Percentiles rank a stretch among this genome's conserved stretches.
phyloP scores from a whole-genome alignment of 2,329 filamentous ascomycete genomes.

The Leptosphaerulina australis region DNA sequence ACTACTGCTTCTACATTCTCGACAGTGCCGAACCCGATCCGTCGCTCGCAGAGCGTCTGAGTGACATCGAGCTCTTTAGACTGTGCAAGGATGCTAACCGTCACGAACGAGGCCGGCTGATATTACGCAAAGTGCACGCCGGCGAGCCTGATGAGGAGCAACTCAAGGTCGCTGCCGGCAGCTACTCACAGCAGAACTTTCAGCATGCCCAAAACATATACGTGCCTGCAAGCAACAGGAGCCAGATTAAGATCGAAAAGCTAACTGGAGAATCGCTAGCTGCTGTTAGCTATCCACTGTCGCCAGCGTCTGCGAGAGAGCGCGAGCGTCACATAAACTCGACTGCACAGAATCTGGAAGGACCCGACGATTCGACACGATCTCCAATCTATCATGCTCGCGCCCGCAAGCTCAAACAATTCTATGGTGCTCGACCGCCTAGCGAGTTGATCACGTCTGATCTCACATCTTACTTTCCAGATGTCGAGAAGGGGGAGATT shows the following conservation, averaged over 20 bases:
- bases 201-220: slow-evolving; percentile 68
- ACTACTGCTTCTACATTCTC: slow-evolving; percentile 96
- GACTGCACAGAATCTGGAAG: slow-evolving; percentile 56
- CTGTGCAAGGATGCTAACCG: slow-evolving; percentile 86
- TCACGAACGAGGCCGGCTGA: slow-evolving; percentile 86
- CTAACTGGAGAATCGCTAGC: slow-evolving; percentile 87
- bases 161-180: slow-evolving; percentile 82
- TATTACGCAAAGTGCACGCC: slow-evolving; percentile 88
- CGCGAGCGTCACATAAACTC: slow-evolving; percentile 69
- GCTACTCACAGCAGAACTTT: slow-evolving; percentile 81
- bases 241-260: slow-evolving; percentile 86
- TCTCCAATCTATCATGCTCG: slow-evolving; percentile 50
- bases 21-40: slow-evolving; percentile 84
- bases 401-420: slow-evolving; percentile 70
- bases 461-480: slow-evolving; percentile 94
- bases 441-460: slow-evolving; percentile 98
- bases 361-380: slow-evolving; percentile 37
- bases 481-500: slow-evolving; percentile 91
- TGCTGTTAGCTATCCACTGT: slow-evolving; percentile 84
- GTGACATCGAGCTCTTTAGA: slow-evolving; percentile 86
- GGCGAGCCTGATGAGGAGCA: slow-evolving; percentile 89
- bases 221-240: slow-evolving; percentile 72
- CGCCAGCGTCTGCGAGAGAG: slow-evolving; percentile 72
- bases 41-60: slow-evolving; percentile 77
- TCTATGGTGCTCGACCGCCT: slow-evolving; percentile 89